These are phyloP conservation scores for Peniophora sp. DNA, from an alignment of 1,284 basidiomycete genomes.

Conservation along the genomic window DNA sequence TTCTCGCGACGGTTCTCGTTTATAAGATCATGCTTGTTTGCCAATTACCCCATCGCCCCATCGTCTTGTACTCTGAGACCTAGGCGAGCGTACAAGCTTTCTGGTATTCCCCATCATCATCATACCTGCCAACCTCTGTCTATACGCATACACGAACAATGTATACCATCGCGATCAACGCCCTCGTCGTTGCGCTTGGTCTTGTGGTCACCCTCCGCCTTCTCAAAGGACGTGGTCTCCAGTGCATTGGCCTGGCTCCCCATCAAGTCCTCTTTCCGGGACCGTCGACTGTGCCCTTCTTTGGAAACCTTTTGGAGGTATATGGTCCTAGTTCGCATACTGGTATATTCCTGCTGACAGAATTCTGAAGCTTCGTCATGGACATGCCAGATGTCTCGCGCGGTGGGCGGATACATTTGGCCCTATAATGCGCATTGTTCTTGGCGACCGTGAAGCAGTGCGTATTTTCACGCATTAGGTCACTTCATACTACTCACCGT, in stretches of 20 bases:
- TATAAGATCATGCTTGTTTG: no score
- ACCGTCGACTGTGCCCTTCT: neutral
- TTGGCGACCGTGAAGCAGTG: neutral
- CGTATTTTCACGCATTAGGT: neutral
- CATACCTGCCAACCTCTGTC: no score
- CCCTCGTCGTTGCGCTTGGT: no score
- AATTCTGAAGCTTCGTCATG: neutral
- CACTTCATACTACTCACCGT: neutral
- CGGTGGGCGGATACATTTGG: neutral
- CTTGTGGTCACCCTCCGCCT: no score
- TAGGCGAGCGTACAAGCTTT: no score
- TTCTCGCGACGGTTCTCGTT: no score
- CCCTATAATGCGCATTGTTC: neutral
- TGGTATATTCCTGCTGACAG: neutral
- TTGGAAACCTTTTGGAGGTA: neutral
- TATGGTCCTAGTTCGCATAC: neutral
- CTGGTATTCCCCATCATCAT: no score
- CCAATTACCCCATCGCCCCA: no score
- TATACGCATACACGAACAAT: no score
- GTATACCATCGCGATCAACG: no score
- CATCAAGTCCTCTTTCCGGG: neutral
- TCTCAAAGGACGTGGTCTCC: neutral
- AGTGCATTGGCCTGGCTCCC: neutral
- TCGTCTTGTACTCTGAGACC: no score
- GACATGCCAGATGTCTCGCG: neutral